phyloP scores from a whole-genome alignment of 2,329 filamentous ascomycete genomes.

The Ceratocystis colombiana region DNA sequence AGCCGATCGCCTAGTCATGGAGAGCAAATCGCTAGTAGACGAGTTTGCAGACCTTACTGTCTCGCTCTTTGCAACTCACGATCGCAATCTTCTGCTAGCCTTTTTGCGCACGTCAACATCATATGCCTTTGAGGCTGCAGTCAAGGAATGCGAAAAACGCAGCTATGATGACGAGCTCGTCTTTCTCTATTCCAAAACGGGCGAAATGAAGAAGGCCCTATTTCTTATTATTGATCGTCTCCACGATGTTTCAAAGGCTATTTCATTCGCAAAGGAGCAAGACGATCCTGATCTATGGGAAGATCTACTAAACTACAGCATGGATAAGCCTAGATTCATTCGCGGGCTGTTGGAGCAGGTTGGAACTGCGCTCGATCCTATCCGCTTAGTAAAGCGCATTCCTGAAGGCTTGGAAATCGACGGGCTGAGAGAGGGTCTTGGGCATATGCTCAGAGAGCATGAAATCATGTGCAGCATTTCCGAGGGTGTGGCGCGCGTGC shows the following conservation, averaged over 20 bases:
- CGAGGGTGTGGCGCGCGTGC: slow-evolving; percentile 74
- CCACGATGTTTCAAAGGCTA: slow-evolving; percentile 81
- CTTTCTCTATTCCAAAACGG: slow-evolving; percentile 88
- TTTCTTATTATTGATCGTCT: slow-evolving; percentile 92
- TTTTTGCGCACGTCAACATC: slow-evolving; percentile 76
- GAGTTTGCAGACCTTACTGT: slow-evolving; percentile 80
- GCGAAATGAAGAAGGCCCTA: slow-evolving; percentile 81
- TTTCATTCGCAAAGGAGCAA: slow-evolving; percentile 87
- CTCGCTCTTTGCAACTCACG: slow-evolving; percentile 74
- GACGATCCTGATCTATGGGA: slow-evolving; percentile 91
- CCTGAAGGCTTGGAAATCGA: slow-evolving; percentile 89
- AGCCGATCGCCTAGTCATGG: slow-evolving; percentile 47
- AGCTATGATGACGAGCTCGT: slow-evolving; percentile 89
- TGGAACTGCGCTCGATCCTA: slow-evolving; percentile 85
- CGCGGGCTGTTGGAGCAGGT: slow-evolving; percentile 85
- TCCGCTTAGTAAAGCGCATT: slow-evolving; percentile 79
- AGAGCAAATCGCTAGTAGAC: slow-evolving; percentile 63
- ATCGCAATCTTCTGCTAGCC: slow-evolving; percentile 70
- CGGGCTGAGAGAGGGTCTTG: slow-evolving; percentile 76
- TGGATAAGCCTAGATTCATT: slow-evolving; percentile 96
- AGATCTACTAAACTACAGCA: slow-evolving; percentile 85
- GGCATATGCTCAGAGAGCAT: slow-evolving; percentile 87
- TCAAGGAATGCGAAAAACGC: slow-evolving; percentile 65
- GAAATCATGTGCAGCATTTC: slow-evolving; percentile 92
- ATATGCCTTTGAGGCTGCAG: slow-evolving; percentile 78